Conservation (phyloP, 345 rosid genomes). For the Physaria fendleri region DNA sequence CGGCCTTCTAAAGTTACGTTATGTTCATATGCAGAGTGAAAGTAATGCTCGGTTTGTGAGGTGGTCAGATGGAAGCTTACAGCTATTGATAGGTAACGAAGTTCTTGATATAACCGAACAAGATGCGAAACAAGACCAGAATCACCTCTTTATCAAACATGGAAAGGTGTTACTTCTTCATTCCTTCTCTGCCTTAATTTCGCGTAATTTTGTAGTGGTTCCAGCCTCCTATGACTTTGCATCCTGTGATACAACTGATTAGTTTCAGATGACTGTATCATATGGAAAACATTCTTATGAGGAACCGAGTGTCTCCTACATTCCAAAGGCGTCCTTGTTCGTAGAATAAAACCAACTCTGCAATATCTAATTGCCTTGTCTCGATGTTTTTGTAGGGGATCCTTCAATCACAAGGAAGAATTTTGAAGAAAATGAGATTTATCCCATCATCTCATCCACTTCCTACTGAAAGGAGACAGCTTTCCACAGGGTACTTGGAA, state of each 20-base stretch:
- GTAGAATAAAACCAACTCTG: not conserved
- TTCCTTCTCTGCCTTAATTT: constrained; percentile 1
- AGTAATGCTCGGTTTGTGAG: constrained; percentile 98
- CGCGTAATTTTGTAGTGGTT: not conserved
- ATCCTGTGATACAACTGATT: not conserved
- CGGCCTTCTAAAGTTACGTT: constrained; percentile 13
- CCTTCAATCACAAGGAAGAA: constrained; percentile 98
- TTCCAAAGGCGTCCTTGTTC: not conserved
- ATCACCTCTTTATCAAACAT: constrained; percentile 91
- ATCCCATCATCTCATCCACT: constrained; percentile 89
- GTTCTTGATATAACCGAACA: constrained; percentile 96
- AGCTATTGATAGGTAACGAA: constrained; percentile 92
- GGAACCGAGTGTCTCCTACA: not conserved
- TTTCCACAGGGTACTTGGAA: constrained; percentile 89
- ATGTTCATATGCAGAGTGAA: constrained; percentile 53
- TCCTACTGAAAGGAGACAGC: constrained; percentile 64
- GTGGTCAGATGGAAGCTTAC: constrained; percentile 99
- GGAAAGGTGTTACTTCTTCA: constrained; percentile 57
- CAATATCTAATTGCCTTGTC: constrained; percentile 3
- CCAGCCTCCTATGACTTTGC: not conserved
- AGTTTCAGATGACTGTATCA: not conserved
- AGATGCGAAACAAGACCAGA: constrained; percentile 82
- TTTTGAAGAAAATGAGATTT: constrained; percentile 84
- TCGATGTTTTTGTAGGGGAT: constrained; percentile 56
- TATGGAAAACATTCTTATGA: not conserved